Conservation (phyloP, 2,329 filamentous ascomycete species). For the Exophiala alcalophila region DNA sequence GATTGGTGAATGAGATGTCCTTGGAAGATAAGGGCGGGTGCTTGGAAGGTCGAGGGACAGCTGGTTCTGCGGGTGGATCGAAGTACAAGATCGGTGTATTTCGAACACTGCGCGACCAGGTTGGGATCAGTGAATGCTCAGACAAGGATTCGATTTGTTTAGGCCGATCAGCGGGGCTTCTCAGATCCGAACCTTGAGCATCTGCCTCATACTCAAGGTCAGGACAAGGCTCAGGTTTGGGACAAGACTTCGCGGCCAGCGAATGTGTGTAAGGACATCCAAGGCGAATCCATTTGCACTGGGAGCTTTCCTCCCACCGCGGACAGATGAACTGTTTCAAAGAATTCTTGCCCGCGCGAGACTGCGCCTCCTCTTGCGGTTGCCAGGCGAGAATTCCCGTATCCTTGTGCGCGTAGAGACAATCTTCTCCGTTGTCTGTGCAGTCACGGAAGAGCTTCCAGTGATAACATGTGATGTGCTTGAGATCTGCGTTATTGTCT, state of each 20-base stretch:
- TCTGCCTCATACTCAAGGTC: too few species aligned
- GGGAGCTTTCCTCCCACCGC: constrained; percentile 4
- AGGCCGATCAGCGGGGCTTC: too few species aligned
- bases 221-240: too few species aligned
- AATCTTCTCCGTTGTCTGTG: constrained; percentile 2
- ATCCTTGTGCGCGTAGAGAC: constrained; percentile 19
- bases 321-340: constrained; percentile 16
- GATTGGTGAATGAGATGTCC: too few species aligned
- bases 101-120: too few species aligned
- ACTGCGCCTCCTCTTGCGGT: constrained; percentile 1
- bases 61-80: too few species aligned
- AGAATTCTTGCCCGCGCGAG: constrained; percentile 5
- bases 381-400: constrained; percentile 21
- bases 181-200: too few species aligned
- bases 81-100: too few species aligned
- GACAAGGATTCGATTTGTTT: too few species aligned
- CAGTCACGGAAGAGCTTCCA: constrained; percentile 14
- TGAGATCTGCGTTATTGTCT: constrained; percentile 9
- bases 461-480: constrained; percentile 25
- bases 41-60: too few species aligned
- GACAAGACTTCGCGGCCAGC: constrained; percentile 2
- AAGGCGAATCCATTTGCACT: constrained; percentile 1
- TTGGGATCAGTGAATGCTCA: too few species aligned
- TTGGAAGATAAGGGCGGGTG: too few species aligned
- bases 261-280: constrained; percentile 15